These are phyloP conservation scores for Globisporangium middletonii DNA, from an alignment of 352 stramenopile species.

Conservation along the genomic window DNA sequence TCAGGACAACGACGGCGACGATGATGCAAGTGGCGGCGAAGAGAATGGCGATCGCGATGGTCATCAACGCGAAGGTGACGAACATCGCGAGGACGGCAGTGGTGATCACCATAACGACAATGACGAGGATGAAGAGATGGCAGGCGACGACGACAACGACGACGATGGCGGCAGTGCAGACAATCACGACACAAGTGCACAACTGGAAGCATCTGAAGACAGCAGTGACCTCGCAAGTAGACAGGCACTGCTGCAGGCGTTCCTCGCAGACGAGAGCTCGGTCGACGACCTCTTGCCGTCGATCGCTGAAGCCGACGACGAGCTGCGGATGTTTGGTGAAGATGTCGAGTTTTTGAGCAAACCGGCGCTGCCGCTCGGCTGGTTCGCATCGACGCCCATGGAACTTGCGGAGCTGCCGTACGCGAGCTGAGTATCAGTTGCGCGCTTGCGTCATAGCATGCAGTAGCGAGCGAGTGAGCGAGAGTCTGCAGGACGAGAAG, in stretches of 20 bases:
- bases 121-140: not conserved
- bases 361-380: not conserved
- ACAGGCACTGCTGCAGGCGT: not conserved
- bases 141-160: not conserved
- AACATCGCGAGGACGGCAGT: no score
- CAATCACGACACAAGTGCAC: not conserved
- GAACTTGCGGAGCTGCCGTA: not conserved
- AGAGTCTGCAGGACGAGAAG: no score
- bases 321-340: constrained; percentile 14
- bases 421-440: not conserved
- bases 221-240: not conserved
- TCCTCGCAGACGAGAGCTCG: constrained; percentile 8
- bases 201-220: not conserved
- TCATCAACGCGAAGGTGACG: no score
- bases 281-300: constrained; percentile 15
- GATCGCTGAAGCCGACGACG: constrained; percentile 14
- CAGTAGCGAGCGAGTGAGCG: no score
- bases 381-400: not conserved
- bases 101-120: not conserved
- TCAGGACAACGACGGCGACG: constrained; percentile 4
- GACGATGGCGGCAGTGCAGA: not conserved
- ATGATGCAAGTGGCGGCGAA: not conserved
- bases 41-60: not conserved
- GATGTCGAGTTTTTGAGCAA: constrained; percentile 10
- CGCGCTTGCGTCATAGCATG: no score